Evolutionary conservation across 2,329 filamentous ascomycete genomes (phyloP).

Genomic region (Fusarium sublunatum): DNA sequence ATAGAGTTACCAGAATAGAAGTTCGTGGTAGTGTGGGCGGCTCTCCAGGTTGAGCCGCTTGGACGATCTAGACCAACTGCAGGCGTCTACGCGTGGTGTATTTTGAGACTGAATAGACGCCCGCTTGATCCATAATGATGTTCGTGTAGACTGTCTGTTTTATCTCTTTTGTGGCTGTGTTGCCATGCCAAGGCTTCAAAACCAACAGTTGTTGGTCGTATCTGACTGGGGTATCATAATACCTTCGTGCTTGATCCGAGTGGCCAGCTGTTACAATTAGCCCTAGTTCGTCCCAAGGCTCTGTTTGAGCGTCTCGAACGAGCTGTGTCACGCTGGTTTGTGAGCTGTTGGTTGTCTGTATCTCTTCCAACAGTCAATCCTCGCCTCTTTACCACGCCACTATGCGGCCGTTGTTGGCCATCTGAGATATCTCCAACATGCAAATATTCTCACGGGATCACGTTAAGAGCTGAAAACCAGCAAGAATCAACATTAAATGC

Average conservation of each 20-base stretch:
- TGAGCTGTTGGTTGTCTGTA: slow-evolving; percentile 3
- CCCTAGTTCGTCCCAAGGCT: slow-evolving; percentile 13
- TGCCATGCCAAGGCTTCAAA: slow-evolving; percentile 2
- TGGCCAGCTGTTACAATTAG: slow-evolving; percentile 4
- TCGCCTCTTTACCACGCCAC: slow-evolving; percentile 2
- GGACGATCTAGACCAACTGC: slow-evolving; percentile 1
- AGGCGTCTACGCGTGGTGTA: slow-evolving; percentile 13
- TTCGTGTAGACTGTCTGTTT: not conserved
- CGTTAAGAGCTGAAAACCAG: not conserved
- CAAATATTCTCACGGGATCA: not conserved
- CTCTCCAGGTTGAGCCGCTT: slow-evolving; percentile 9
- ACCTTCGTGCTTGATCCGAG: slow-evolving; percentile 1
- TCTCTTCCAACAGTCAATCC: not conserved
- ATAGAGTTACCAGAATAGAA: slow-evolving; percentile 21
- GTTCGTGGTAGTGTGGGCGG: slow-evolving; percentile 10
- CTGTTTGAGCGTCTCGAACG: slow-evolving; percentile 5
- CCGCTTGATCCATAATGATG: not conserved
- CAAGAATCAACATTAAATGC: not conserved
- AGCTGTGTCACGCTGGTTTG: slow-evolving; percentile 16
- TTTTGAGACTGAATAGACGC: slow-evolving; percentile 13
- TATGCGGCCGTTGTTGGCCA: slow-evolving; percentile 5
- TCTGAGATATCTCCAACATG: not conserved
- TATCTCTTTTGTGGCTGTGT: slow-evolving; percentile 24
- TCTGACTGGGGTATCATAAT: slow-evolving; percentile 5
- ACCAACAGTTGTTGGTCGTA: slow-evolving; percentile 12